These are phyloP conservation scores for Ustilago cynodontis DNA, from an alignment of 1,284 basidiomycete genomes.

Conservation along the genomic window DNA sequence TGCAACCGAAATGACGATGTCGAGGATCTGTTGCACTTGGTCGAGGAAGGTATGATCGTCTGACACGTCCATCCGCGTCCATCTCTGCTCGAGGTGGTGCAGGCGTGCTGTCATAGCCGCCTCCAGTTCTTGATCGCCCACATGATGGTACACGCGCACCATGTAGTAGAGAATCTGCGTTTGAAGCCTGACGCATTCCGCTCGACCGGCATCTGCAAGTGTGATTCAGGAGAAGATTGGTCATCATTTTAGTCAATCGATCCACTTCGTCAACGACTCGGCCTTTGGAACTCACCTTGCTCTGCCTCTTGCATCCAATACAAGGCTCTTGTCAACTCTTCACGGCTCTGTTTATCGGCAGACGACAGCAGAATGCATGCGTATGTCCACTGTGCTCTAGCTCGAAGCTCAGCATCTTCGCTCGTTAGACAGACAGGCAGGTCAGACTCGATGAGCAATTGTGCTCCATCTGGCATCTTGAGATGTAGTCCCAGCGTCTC, in stretches of 20 bases:
- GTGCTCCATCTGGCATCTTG: constrained; percentile 33
- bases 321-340: constrained; percentile 22
- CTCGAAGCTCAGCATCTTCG: constrained; percentile 37
- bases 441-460: constrained; percentile 31
- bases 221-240: not conserved
- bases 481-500: constrained; percentile 42
- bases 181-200: constrained; percentile 37
- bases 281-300: constrained; percentile 42
- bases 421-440: constrained; percentile 29
- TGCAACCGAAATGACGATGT: constrained; percentile 37
- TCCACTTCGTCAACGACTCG: too few relatives aligned
- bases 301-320: constrained; percentile 38
- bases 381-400: constrained; percentile 41
- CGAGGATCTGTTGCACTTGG: constrained; percentile 28
- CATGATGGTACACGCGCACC: constrained; percentile 42
- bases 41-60: constrained; percentile 16
- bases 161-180: constrained; percentile 53
- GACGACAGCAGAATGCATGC: constrained; percentile 40
- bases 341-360: constrained; percentile 15
- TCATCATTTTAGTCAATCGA: constrained; percentile 7
- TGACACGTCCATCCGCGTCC: constrained; percentile 17
- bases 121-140: constrained; percentile 14
- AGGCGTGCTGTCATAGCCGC: constrained; percentile 10
- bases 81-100: constrained; percentile 22
- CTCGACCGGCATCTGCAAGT: constrained; percentile 25